These are phyloP conservation scores for Scedosporium minutisporum DNA, from an alignment of 2,329 filamentous ascomycete species.

Conservation along the genomic window DNA sequence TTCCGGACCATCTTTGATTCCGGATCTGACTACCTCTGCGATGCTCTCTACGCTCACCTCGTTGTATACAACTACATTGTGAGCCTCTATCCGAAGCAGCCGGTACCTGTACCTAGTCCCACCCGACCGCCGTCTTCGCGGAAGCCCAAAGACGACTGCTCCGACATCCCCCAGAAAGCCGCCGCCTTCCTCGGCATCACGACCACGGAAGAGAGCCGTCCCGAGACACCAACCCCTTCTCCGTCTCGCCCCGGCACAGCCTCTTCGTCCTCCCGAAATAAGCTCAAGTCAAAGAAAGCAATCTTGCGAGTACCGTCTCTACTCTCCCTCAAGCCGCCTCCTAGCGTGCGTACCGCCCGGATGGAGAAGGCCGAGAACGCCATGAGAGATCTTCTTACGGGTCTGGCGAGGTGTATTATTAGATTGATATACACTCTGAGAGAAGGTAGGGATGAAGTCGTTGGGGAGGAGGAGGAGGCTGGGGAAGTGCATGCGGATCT, in stretches of 20 bases:
- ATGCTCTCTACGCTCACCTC: constrained; percentile 49
- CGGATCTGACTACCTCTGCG: constrained; percentile 45
- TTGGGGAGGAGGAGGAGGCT: neutral
- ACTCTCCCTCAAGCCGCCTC: neutral
- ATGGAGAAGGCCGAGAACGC: constrained; percentile 23
- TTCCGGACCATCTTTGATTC: constrained; percentile 43
- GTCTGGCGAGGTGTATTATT: constrained; percentile 40
- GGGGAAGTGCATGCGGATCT: constrained; percentile 43
- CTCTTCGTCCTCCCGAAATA: constrained; percentile 5
- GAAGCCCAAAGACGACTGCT: constrained; percentile 7
- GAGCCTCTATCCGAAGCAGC: constrained; percentile 15
- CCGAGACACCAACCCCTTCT: constrained; percentile 6
- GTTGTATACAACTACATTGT: constrained; percentile 49
- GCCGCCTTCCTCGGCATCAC: constrained; percentile 25
- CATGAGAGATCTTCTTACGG: constrained; percentile 36
- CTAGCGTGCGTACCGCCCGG: constrained; percentile 2
- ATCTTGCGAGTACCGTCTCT: neutral
- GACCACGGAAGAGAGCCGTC: neutral
- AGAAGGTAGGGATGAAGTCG: constrained; percentile 2
- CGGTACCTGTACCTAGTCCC: constrained; percentile 9
- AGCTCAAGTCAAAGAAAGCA: neutral
- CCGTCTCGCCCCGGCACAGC: neutral
- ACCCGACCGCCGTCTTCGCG: constrained; percentile 10
- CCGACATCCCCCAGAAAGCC: constrained; percentile 41
- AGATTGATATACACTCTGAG: constrained; percentile 39